Conservation (phyloP, 2,329 filamentous ascomycete genomes). For the Daldinia sp. region DNA sequence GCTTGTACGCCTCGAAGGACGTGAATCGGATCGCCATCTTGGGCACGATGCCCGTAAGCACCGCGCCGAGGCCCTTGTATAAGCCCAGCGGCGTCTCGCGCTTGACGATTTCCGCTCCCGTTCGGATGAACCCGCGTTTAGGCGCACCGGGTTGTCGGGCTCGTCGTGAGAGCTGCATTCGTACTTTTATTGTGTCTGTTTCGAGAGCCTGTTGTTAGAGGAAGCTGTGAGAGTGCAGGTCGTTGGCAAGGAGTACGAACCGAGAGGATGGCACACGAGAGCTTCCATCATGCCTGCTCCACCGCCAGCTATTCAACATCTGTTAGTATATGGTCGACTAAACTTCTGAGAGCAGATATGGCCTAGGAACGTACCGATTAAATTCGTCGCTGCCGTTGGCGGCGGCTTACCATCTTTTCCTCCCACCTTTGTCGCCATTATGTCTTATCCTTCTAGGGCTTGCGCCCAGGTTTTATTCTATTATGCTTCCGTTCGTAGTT, state of each 20-base stretch:
- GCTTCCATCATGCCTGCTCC: conserved; percentile 99
- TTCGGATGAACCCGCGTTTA: conserved; percentile 87
- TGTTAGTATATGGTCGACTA: neutral
- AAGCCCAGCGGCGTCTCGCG: conserved; percentile 92
- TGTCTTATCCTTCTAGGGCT: conserved; percentile 35
- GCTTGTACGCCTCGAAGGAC: conserved; percentile 96
- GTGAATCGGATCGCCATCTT: conserved; percentile 99
- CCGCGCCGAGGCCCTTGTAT: conserved; percentile 98
- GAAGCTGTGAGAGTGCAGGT: neutral
- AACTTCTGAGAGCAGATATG: neutral
- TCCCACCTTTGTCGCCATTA: conserved; percentile 59
- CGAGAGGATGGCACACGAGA: conserved; percentile 91
- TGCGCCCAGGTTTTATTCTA: conserved; percentile 40
- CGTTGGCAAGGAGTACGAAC: conserved; percentile 59
- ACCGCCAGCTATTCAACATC: conserved; percentile 77
- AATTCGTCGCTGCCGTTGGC: conserved; percentile 86
- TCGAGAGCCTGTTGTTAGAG: conserved; percentile 12
- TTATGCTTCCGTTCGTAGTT: conserved; percentile 1
- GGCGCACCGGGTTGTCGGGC: conserved; percentile 85
- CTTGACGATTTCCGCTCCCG: conserved; percentile 86
- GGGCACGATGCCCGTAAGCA: conserved; percentile 94
- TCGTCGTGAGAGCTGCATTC: conserved; percentile 96
- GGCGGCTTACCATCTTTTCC: conserved; percentile 74
- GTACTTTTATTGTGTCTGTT: conserved; percentile 95
- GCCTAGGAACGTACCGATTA: conserved; percentile 75